A percentile compares a stretch with the other conserved stretches of the same genome.
Evolutionary conservation across 73 alveolate genomes (phyloP).

Genomic region (Paramecium sexaurelia): DNA sequence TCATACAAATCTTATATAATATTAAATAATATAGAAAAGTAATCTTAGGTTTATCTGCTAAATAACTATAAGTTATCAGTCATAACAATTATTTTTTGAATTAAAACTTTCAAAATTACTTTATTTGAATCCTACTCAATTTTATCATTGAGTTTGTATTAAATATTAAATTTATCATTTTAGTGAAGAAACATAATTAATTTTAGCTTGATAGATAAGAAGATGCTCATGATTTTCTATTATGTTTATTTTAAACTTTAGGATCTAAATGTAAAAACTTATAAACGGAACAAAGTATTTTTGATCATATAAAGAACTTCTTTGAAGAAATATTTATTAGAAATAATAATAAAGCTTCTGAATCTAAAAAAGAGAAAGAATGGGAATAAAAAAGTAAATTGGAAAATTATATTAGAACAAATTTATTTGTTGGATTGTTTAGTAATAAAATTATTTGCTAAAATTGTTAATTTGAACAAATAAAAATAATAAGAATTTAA

Average conservation of each 20-base stretch:
- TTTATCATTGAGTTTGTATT: background rate
- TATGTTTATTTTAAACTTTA: background rate
- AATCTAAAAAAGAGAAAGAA: conserved; percentile 2
- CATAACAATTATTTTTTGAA: background rate
- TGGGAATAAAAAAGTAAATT: background rate
- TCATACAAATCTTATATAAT: background rate
- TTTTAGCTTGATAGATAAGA: conserved; percentile 10
- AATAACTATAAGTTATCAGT: background rate
- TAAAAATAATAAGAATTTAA: background rate
- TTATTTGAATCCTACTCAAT: background rate
- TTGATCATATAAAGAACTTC: background rate
- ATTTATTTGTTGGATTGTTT: conserved; percentile 16
- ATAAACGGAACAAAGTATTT: background rate
- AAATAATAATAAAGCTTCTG: background rate
- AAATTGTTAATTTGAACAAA: background rate
- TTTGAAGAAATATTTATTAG: background rate
- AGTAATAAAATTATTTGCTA: background rate
- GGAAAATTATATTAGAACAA: background rate
- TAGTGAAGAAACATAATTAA: background rate
- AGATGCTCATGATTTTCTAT: conserved; percentile 44
- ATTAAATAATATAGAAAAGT: background rate
- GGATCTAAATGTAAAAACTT: conserved; percentile 7
- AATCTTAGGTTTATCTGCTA: background rate
- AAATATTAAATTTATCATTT: background rate
- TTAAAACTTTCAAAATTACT: background rate